Conservation (phyloP, 805 yeast species). For the Starmerella tilneyi region DNA sequence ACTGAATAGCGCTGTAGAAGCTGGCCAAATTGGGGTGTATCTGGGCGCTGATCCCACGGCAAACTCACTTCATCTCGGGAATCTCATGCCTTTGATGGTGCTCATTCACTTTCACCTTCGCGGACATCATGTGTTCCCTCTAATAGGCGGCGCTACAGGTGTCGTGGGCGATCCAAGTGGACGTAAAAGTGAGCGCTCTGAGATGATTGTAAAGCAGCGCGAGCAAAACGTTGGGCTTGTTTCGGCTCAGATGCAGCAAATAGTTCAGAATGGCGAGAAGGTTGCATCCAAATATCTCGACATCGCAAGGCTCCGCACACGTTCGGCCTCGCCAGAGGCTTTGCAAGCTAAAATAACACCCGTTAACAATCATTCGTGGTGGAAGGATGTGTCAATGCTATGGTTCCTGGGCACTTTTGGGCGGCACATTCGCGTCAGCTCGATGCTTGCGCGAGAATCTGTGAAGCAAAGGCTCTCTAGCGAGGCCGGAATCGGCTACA, state of each 20-base stretch:
- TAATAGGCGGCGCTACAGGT: slow-evolving; percentile 78
- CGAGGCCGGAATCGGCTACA: slow-evolving; percentile 75
- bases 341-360: slow-evolving; percentile 16
- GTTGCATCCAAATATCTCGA: slow-evolving; percentile 48
- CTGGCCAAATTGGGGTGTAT: slow-evolving; percentile 48
- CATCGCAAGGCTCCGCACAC: not conserved
- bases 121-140: slow-evolving; percentile 74
- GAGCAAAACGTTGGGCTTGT: slow-evolving; percentile 50
- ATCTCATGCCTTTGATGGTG: slow-evolving; percentile 75
- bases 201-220: slow-evolving; percentile 45
- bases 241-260: slow-evolving; percentile 47
- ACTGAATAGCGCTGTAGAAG: slow-evolving; percentile 23
- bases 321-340: slow-evolving; percentile 12
- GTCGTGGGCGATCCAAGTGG: slow-evolving; percentile 96
- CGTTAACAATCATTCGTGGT: slow-evolving; percentile 73
- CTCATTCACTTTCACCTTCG: slow-evolving; percentile 70
- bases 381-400: slow-evolving; percentile 65
- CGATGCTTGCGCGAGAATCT: slow-evolving; percentile 84
- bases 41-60: slow-evolving; percentile 98
- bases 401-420: slow-evolving; percentile 73
- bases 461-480: slow-evolving; percentile 62
- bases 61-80: slow-evolving; percentile 78
- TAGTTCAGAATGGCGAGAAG: slow-evolving; percentile 50
- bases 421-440: slow-evolving; percentile 62
- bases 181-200: slow-evolving; percentile 59